Conservation (phyloP, 2,329 filamentous ascomycete genomes). For the Hypoxylon sp. region DNA sequence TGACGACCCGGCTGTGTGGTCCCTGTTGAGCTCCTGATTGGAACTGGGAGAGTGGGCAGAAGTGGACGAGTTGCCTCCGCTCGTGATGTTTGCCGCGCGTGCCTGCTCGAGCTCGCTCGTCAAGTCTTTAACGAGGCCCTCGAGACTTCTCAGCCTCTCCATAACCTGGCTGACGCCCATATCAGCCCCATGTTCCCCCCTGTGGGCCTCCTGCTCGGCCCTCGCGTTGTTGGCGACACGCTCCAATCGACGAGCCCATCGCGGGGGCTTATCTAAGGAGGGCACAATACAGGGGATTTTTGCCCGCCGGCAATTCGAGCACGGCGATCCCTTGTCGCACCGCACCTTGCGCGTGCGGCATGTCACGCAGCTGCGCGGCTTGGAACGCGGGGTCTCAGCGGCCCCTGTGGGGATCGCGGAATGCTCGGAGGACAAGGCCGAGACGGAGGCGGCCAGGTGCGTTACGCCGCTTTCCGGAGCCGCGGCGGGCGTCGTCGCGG, state of each 20-base stretch:
- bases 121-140: slow-evolving; percentile 60
- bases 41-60: slow-evolving; percentile 43
- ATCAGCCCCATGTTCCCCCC: slow-evolving; percentile 45
- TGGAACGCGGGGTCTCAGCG: slow-evolving; percentile 8
- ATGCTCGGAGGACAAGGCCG: slow-evolving; percentile 32
- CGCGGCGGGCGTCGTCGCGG: slow-evolving; percentile 1
- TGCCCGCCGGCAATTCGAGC: slow-evolving; percentile 63
- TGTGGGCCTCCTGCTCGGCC: neutral
- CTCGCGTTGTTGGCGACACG: slow-evolving; percentile 46
- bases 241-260: slow-evolving; percentile 62
- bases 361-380: slow-evolving; percentile 39
- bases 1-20: slow-evolving; percentile 12
- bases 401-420: slow-evolving; percentile 22
- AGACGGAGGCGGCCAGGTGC: neutral
- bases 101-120: slow-evolving; percentile 56
- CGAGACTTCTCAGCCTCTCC: slow-evolving; percentile 58
- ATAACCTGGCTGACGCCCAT: slow-evolving; percentile 51
- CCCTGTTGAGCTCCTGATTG: slow-evolving; percentile 34
- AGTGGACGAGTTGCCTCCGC: slow-evolving; percentile 39
- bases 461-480: neutral
- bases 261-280: slow-evolving; percentile 57
- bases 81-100: slow-evolving; percentile 42
- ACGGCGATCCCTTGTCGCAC: slow-evolving; percentile 64
- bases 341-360: slow-evolving; percentile 65
- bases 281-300: slow-evolving; percentile 61